phyloP scores from a whole-genome alignment of 495 filamentous ascomycete genomes.

The Neurospora tetrasperma region DNA sequence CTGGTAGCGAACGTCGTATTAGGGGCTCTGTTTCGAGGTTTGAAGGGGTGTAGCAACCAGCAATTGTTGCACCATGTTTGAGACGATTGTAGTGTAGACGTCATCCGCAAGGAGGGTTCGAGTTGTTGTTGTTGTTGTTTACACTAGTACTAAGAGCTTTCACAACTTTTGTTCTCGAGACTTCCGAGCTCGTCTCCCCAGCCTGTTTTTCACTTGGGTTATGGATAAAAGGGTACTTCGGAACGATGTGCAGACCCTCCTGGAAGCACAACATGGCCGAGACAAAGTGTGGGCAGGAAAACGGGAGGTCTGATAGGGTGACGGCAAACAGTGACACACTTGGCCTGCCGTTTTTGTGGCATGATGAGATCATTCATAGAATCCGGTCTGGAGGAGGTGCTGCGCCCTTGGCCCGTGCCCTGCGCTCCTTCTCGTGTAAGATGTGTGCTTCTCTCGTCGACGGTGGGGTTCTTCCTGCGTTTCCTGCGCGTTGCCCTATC shows the following conservation, averaged over 20 bases:
- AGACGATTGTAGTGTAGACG: neutral
- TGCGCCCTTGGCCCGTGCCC: neutral
- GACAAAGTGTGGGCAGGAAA: neutral
- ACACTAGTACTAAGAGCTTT: neutral
- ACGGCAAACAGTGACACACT: conserved; percentile 4
- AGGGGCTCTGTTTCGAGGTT: neutral
- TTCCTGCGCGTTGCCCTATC: neutral
- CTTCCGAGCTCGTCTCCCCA: neutral
- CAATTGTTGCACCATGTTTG: neutral
- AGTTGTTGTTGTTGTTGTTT: neutral
- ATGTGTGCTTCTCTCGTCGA: neutral
- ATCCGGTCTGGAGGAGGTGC: neutral
- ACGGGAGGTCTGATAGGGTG: neutral
- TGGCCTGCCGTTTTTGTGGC: conserved; percentile 13
- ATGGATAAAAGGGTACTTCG: neutral
- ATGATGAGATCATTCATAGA: conserved; percentile 26
- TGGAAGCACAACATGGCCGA: neutral
- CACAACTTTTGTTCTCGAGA: neutral
- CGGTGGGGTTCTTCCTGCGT: neutral
- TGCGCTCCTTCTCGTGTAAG: neutral
- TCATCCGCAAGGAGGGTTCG: neutral
- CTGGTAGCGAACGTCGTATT: neutral
- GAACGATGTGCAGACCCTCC: neutral
- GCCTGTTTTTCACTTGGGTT: too few relatives aligned
- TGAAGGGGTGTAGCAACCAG: neutral